These are phyloP conservation scores for Suillus brevipes DNA, from an alignment of 768 basidiomycete genomes.

Conservation along the genomic window DNA sequence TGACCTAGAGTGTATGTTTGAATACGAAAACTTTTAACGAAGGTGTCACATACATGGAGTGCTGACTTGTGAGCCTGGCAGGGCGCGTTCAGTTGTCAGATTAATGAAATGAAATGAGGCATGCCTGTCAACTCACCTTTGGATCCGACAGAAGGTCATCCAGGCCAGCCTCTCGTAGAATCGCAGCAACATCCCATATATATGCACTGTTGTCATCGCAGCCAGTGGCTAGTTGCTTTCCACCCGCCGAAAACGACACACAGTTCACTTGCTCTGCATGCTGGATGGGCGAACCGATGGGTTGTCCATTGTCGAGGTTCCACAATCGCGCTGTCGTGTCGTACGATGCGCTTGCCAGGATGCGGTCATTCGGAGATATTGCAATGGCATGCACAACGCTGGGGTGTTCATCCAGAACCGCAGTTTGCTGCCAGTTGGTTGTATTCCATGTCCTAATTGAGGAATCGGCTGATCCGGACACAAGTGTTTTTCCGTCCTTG, in stretches of 20 bases:
- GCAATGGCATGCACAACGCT: slow-evolving; percentile 8
- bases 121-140: not conserved
- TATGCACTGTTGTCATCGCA: fast-evolving
- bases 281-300: not conserved
- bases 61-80: not conserved
- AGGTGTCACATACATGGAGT: not conserved
- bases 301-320: not conserved
- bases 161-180: not conserved
- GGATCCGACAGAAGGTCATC: not conserved
- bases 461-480: not conserved
- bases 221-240: not conserved
- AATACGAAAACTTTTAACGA: not conserved
- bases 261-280: not conserved
- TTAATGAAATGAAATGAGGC: not conserved
- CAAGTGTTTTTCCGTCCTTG: not conserved
- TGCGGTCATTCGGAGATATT: not conserved
- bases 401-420: not conserved
- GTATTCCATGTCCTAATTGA: not conserved
- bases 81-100: not conserved
- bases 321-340: slow-evolving; percentile 10
- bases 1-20: not conserved
- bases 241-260: not conserved
- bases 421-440: not conserved
- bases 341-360: slow-evolving; percentile 9
- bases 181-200: not conserved